Conservation (phyloP, 768 basidiomycete species). For the Termitomyces sp. region DNA sequence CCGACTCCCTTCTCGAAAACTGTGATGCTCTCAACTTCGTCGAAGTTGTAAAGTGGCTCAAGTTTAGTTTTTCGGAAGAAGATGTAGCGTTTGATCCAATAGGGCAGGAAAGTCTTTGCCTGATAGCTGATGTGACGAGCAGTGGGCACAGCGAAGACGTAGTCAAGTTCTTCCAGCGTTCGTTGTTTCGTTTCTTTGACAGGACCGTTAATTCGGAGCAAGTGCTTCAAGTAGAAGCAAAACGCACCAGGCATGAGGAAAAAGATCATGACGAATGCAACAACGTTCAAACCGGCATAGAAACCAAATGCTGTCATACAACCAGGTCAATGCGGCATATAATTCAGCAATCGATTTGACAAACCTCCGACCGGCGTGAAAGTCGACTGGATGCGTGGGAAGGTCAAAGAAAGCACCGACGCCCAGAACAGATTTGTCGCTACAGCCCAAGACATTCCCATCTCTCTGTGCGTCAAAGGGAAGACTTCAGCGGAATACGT, state of each 20-base stretch:
- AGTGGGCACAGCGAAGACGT: conserved; percentile 49
- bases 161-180: conserved; percentile 46
- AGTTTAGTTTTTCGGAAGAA: conserved; percentile 33
- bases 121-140: conserved; percentile 41
- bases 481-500: conserved; percentile 91
- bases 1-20: conserved; percentile 38
- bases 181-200: conserved; percentile 44
- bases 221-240: too few relatives aligned
- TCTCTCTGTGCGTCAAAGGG: conserved; percentile 75
- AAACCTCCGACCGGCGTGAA: conserved; percentile 35
- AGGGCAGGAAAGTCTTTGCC: conserved; percentile 38
- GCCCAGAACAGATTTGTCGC: conserved; percentile 49
- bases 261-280: conserved; percentile 52
- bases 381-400: conserved; percentile 50
- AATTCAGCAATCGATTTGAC: conserved; percentile 1
- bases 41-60: conserved; percentile 47
- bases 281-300: conserved; percentile 47
- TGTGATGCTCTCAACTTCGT: conserved; percentile 40
- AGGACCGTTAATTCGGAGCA: not conserved
- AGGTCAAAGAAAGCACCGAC: conserved; percentile 49
- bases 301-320: conserved; percentile 44
- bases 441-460: conserved; percentile 56
- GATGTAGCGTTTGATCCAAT: conserved; percentile 44
- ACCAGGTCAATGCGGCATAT: not conserved
- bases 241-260: conserved; percentile 46